Conservation (phyloP, 495 filamentous ascomycete species). For the Talaromyces stipitatus region DNA sequence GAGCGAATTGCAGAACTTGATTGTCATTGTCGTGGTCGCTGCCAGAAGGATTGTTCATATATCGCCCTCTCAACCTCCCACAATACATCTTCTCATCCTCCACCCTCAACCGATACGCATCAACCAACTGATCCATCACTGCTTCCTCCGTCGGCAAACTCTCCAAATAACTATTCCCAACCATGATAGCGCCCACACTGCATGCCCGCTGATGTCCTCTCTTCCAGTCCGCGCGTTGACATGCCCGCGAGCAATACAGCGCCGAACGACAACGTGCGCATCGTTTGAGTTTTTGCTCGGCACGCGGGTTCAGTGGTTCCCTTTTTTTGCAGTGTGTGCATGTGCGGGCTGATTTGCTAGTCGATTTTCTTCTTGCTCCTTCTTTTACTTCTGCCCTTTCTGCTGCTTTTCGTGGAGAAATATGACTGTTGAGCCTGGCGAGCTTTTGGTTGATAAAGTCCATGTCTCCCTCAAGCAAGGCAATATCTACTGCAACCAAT, state of each 20-base stretch:
- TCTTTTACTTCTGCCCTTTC: neutral
- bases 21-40: conserved; percentile 8
- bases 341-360: neutral
- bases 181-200: conserved; percentile 9
- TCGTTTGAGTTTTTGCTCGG: conserved; percentile 9
- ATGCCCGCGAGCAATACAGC: conserved; percentile 37
- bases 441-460: conserved; percentile 4
- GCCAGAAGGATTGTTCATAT: conserved; percentile 5
- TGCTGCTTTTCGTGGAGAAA: neutral
- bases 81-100: conserved; percentile 27
- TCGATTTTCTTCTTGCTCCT: neutral
- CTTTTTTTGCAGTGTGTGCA: conserved; percentile 5
- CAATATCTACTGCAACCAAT: neutral
- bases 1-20: conserved; percentile 3
- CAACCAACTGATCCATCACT: conserved; percentile 35
- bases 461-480: neutral
- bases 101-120: conserved; percentile 34
- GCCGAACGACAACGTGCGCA: conserved; percentile 38
- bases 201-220: conserved; percentile 36
- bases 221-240: conserved; percentile 30
- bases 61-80: conserved; percentile 16
- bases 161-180: conserved; percentile 4
- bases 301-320: neutral
- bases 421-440: neutral
- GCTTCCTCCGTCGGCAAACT: conserved; percentile 19